phyloP scores from a whole-genome alignment of 2,329 filamentous ascomycete genomes.

The Alternaria brassicae region DNA sequence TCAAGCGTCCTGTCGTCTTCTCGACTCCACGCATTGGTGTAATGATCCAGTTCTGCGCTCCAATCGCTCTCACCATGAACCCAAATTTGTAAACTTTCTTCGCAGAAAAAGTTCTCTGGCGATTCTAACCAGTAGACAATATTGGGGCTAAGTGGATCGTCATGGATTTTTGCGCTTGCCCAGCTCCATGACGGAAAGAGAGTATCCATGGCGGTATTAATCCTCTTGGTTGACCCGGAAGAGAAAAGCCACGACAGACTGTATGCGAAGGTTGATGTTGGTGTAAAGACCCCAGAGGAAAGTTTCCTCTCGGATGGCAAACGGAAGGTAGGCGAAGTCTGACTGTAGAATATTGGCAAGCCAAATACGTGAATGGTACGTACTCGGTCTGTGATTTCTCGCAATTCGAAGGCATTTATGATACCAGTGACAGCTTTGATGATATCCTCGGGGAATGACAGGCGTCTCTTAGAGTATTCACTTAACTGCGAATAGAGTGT shows the following conservation, averaged over 20 bases:
- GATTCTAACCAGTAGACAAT: too few species aligned
- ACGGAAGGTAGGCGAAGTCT: neutral
- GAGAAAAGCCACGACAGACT: neutral
- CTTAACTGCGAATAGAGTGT: neutral
- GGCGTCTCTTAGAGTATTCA: accelerated
- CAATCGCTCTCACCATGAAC: neutral
- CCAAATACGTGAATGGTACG: neutral
- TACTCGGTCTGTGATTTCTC: neutral
- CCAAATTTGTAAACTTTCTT: neutral
- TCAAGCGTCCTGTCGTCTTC: neutral
- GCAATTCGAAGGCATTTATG: neutral
- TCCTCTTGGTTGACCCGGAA: too few species aligned
- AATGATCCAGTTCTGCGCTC: neutral
- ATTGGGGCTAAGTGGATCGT: too few species aligned
- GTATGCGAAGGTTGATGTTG: neutral
- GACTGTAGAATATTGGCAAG: neutral
- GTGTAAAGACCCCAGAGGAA: neutral
- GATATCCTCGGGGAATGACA: neutral
- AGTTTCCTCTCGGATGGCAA: neutral
- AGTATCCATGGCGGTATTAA: neutral
- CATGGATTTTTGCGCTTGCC: neutral
- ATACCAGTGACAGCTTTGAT: neutral
- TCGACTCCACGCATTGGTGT: accelerated
- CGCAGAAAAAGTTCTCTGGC: neutral
- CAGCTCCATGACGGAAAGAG: neutral